A percentile compares a stretch with the other conserved stretches of the same genome.
Evolutionary conservation across 2,329 filamentous ascomycete species (phyloP).

Genomic region (Trichophyton benhamiae): DNA sequence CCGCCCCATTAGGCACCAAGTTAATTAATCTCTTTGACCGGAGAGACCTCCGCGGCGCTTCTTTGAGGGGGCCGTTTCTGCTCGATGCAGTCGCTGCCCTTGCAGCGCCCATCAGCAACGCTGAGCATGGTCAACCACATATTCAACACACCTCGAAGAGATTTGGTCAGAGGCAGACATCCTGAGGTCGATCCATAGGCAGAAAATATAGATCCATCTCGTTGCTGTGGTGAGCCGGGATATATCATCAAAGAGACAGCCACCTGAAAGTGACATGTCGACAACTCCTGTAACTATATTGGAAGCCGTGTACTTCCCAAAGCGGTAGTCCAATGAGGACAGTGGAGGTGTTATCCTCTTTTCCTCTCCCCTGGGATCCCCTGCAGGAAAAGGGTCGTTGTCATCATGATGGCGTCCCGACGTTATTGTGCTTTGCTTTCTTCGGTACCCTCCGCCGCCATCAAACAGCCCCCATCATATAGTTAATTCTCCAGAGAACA

Average conservation of each 20-base stretch:
- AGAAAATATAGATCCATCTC: not conserved
- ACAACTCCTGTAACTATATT: not conserved
- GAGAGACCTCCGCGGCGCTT: not conserved
- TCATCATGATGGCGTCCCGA: not conserved
- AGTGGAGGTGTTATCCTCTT: not conserved
- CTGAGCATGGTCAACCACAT: not conserved
- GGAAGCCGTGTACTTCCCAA: not conserved
- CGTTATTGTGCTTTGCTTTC: not conserved
- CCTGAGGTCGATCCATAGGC: not conserved
- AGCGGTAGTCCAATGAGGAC: not conserved
- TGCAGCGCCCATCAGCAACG: not conserved
- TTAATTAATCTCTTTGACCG: not conserved
- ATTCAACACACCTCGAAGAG: not conserved
- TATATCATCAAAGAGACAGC: not conserved
- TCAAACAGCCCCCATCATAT: not conserved
- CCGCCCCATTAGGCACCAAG: not conserved
- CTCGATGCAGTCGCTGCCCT: not conserved
- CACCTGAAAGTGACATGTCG: not conserved
- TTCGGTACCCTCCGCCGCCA: not conserved
- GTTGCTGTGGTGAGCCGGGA: not conserved
- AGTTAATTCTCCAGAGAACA: not conserved
- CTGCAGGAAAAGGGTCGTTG: not conserved
- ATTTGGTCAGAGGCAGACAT: not conserved
- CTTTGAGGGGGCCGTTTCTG: not conserved
- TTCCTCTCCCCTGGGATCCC: not conserved